Evolutionary conservation across 306 rosid species (phyloP), one percentile per base, ranked within the genome.

Genomic region (Leucaena leucocephala): DNA sequence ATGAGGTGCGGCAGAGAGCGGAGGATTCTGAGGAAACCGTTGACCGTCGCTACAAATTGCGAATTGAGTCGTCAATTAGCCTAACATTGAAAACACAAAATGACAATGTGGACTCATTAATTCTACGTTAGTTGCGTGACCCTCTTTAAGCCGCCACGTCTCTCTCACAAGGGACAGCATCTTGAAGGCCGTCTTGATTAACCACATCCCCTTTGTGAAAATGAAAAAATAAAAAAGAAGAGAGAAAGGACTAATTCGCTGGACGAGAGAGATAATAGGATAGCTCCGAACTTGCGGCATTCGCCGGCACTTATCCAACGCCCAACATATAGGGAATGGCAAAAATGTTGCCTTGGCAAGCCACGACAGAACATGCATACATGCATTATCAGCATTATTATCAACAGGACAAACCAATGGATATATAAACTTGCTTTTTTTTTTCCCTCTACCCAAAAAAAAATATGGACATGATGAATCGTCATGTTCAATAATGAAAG

Each of bases 31-130:
- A 48, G 45, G 46, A 34, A 50, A 22, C 27, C 14, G 34, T 34
- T 70, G 82, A 78, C 34, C 33, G 2, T 8, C 33, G 35, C 34
- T 9, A 38, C 43, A 64, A 33, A 19, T 36, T 71, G 62, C 75
- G 38, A 76, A 61, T 59, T 27, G 35, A 58, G 61, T 75, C 17
- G 70, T 68, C 33, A 21, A 44, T 61, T 61, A 13, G 34, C n/a
- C 40, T 35, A 16, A 17, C 27, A 45, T 46, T 11, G 67, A 14
- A n/a, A 19, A 8, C 35, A 61, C 68, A 62, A 70, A 33, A 49
- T 39, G 77, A 44, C 39, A 34, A 59, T 11, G 34, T 38, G 15
- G 71, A n/a, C 42, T 3, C 35, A 42, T 34, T 70, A 62, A 48
- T 69, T 16, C 50, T 36, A 16, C 27, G 65, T 45, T 62, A 48